Conservation (phyloP, 176 grass and related monocot species). For the Puccinellia tenuiflora region DNA sequence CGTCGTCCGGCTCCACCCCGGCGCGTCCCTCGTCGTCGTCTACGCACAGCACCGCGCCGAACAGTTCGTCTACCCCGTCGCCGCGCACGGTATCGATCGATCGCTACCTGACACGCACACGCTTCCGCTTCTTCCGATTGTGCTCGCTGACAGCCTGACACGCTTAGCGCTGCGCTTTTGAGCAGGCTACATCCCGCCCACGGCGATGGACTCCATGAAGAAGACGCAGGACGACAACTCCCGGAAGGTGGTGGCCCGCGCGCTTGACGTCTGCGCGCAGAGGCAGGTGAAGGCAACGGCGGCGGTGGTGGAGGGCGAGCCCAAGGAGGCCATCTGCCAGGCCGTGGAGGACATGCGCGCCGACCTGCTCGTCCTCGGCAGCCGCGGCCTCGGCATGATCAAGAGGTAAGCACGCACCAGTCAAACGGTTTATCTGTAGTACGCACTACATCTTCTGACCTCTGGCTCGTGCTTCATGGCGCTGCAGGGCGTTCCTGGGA, state of each 20-base stretch:
- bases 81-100: constrained; percentile 62
- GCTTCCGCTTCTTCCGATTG: too few species aligned
- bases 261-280: constrained; percentile 41
- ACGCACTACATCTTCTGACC: too few species aligned
- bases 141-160: too few species aligned
- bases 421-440: too few species aligned
- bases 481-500: constrained; percentile 73
- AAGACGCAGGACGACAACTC: constrained; percentile 61
- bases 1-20: constrained; percentile 26
- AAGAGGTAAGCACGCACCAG: constrained; percentile 39
- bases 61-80: constrained; percentile 62
- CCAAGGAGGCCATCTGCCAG: constrained; percentile 69
- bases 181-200: constrained; percentile 32
- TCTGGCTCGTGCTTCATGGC: background rate
- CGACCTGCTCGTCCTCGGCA: constrained; percentile 68
- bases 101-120: too few species aligned
- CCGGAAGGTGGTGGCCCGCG: constrained; percentile 29
- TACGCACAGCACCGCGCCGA: constrained; percentile 52
- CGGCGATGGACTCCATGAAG: constrained; percentile 39
- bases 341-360: constrained; percentile 48
- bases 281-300: constrained; percentile 39
- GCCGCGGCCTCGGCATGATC: constrained; percentile 59
- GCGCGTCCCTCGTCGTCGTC: constrained; percentile 47
- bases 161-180: too few species aligned
- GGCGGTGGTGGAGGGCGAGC: constrained; percentile 62